Evolutionary conservation across 495 filamentous ascomycete genomes (phyloP).

Genomic region (Hypomontagnella submonticulosa): DNA sequence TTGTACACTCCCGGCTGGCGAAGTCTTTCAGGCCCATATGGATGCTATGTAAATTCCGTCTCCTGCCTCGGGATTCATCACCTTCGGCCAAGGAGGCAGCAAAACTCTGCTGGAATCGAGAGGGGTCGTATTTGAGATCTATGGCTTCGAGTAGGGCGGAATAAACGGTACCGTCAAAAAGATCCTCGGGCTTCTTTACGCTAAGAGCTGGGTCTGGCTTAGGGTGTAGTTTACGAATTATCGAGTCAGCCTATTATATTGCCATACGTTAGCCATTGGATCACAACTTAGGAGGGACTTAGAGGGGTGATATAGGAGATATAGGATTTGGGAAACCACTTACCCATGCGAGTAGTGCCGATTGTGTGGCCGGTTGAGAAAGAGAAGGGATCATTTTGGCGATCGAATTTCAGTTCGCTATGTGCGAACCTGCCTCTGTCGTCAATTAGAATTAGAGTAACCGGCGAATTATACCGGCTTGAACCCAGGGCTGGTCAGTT

Average conservation of each 20-base stretch:
- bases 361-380: constrained; percentile 46
- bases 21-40: constrained; percentile 44
- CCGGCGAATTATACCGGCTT: not conserved
- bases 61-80: constrained; percentile 30
- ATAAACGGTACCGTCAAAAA: constrained; percentile 80
- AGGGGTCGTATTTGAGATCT: constrained; percentile 67
- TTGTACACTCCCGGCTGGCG: constrained; percentile 32
- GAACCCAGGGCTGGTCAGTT: no score
- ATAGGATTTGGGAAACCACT: constrained; percentile 14
- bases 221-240: constrained; percentile 38
- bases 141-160: constrained; percentile 69
- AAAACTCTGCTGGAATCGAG: constrained; percentile 69
- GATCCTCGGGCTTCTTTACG: constrained; percentile 60
- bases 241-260: constrained; percentile 41
- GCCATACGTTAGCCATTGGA: constrained; percentile 29
- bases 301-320: constrained; percentile 7
- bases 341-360: constrained; percentile 61
- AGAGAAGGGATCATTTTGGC: constrained; percentile 44
- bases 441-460: constrained; percentile 36
- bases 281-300: constrained; percentile 6
- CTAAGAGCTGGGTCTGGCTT: constrained; percentile 44
- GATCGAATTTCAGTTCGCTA: constrained; percentile 13
- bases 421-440: constrained; percentile 7
- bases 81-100: constrained; percentile 30
- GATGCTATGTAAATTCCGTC: constrained; percentile 47